Conservation (phyloP, 495 filamentous ascomycete species). For the Lentithecium fluviatile region DNA sequence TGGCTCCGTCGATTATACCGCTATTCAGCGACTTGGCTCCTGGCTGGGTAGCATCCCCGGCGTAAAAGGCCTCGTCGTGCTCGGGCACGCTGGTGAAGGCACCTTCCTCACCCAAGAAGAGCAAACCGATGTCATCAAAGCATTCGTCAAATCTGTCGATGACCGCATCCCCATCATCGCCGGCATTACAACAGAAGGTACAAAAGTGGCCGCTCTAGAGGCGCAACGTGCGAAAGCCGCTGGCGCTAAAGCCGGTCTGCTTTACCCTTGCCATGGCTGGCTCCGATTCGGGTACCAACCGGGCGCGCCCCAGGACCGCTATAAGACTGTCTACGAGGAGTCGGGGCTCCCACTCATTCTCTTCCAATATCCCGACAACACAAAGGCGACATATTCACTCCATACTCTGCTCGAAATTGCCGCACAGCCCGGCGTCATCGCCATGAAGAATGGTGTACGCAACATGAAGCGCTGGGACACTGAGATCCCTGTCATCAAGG, state of each 20-base stretch:
- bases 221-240: conserved; percentile 44
- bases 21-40: conserved; percentile 43
- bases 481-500: conserved; percentile 43
- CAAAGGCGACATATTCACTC: conserved; percentile 43
- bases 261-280: conserved; percentile 46
- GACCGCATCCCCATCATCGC: conserved; percentile 43
- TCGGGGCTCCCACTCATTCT: conserved; percentile 42
- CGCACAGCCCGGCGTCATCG: conserved; percentile 42
- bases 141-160: conserved; percentile 44
- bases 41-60: conserved; percentile 44
- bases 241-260: conserved; percentile 42
- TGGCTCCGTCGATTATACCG: conserved; percentile 40
- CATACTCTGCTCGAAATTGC: conserved; percentile 45
- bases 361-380: conserved; percentile 46
- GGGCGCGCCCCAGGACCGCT: conserved; percentile 44
- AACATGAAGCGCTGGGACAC: conserved; percentile 47
- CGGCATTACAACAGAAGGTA: conserved; percentile 44
- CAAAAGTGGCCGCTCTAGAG: conserved; percentile 44
- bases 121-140: conserved; percentile 42
- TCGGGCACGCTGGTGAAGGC: conserved; percentile 44
- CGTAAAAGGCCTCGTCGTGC: conserved; percentile 44
- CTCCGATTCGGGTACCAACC: conserved; percentile 45
- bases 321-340: conserved; percentile 41
- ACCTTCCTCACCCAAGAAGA: conserved; percentile 44
- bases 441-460: conserved; percentile 46